phyloP scores from a whole-genome alignment of 1,284 basidiomycete genomes.

The Taiwanofungus camphoratus region DNA sequence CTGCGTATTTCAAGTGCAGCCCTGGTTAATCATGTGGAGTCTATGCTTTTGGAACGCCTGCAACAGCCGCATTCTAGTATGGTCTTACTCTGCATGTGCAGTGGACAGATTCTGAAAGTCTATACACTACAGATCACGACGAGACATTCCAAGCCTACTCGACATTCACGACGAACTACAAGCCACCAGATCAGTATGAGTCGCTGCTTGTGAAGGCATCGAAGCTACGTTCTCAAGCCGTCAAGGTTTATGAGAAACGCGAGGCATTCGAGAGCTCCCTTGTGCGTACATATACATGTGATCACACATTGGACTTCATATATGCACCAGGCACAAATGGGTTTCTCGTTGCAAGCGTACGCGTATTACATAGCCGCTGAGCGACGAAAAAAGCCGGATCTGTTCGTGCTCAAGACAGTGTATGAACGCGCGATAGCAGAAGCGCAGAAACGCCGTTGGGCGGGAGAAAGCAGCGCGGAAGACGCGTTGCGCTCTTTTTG shows the following conservation, averaged over 20 bases:
- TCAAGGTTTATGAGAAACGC: conserved; percentile 55
- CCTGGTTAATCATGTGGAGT: conserved; percentile 42
- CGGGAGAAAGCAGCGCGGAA: conserved; percentile 49
- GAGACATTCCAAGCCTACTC: conserved; percentile 83
- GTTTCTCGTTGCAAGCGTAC: conserved; percentile 54
- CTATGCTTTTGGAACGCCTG: conserved; percentile 51
- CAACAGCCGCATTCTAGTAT: conserved; percentile 66
- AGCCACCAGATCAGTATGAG: conserved; percentile 74
- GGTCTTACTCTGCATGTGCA: conserved; percentile 13
- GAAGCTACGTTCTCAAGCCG: conserved; percentile 54
- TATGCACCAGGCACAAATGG: conserved; percentile 34
- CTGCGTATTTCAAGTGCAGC: conserved; percentile 25
- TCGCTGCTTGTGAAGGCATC: conserved; percentile 69
- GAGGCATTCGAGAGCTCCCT: conserved; percentile 56
- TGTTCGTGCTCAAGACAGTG: conserved; percentile 51
- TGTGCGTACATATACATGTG: conserved; percentile 32
- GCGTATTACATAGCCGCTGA: conserved; percentile 62
- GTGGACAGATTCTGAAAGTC: background rate
- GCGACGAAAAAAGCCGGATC: conserved; percentile 56
- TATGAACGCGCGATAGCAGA: conserved; percentile 79
- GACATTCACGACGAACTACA: conserved; percentile 76
- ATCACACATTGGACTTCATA: conserved; percentile 1
- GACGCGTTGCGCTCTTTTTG: conserved; percentile 56
- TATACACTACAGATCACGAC: conserved; percentile 47
- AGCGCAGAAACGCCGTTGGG: conserved; percentile 51